Conservation (phyloP, 2,329 filamentous ascomycete species). For the Emmonsia crescens region DNA sequence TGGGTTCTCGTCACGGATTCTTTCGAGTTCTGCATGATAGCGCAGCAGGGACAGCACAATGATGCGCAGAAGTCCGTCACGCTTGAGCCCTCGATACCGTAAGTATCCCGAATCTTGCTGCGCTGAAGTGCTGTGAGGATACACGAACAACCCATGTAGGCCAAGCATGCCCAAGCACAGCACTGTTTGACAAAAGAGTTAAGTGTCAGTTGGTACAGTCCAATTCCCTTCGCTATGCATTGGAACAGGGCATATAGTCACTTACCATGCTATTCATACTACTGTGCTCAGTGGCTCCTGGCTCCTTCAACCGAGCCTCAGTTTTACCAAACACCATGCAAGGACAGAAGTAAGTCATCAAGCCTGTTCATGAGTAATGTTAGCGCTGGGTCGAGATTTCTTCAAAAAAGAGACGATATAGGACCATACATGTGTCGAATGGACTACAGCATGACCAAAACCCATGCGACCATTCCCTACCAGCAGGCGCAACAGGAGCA, state of each 20-base stretch:
- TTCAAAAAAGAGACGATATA: background rate
- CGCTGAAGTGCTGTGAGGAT: slow-evolving; percentile 45
- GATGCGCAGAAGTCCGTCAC: slow-evolving; percentile 42
- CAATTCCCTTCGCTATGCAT: background rate
- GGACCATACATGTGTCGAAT: slow-evolving; percentile 20
- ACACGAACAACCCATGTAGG: slow-evolving; percentile 22
- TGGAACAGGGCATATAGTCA: background rate
- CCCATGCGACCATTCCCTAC: slow-evolving; percentile 21
- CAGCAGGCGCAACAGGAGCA: background rate
- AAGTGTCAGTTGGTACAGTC: background rate
- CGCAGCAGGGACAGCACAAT: slow-evolving; percentile 48
- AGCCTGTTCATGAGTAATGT: slow-evolving; percentile 14
- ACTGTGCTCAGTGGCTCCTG: slow-evolving; percentile 18
- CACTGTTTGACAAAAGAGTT: slow-evolving; percentile 20
- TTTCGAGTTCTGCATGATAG: slow-evolving; percentile 49
- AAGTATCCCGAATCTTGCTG: slow-evolving; percentile 42
- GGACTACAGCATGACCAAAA: slow-evolving; percentile 27
- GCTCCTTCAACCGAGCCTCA: slow-evolving; percentile 22
- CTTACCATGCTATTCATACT: slow-evolving; percentile 22
- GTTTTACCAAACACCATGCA: slow-evolving; percentile 25
- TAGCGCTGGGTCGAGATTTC: background rate
- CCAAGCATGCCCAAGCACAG: slow-evolving; percentile 23
- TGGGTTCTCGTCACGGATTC: slow-evolving; percentile 29
- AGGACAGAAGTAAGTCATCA: slow-evolving; percentile 19
- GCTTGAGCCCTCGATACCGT: slow-evolving; percentile 42